Percentiles rank a stretch among this genome's conserved stretches.
Conservation (phyloP, 164 flowering plant species). For the Amborella trichopoda region DNA sequence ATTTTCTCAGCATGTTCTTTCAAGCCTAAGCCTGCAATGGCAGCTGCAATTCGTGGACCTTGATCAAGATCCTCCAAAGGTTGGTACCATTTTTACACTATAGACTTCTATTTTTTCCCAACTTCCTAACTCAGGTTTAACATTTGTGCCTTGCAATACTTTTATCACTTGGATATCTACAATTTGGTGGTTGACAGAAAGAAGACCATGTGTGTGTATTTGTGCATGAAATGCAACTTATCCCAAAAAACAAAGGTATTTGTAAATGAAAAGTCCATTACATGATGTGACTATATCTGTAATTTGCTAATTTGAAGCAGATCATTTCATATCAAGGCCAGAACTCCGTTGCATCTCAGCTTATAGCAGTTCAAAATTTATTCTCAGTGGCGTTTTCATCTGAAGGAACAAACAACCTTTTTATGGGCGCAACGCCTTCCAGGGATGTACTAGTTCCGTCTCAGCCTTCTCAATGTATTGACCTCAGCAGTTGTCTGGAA, state of each 20-base stretch:
- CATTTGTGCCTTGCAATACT: neutral
- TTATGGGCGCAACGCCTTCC: conserved; percentile 6
- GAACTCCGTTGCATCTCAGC: conserved; percentile 26
- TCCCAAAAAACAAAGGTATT: no score
- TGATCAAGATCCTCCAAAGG: conserved; percentile 89
- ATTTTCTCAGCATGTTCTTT: conserved; percentile 44
- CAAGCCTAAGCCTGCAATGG: conserved; percentile 35
- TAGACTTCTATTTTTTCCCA: neutral
- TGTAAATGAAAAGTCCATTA: no score
- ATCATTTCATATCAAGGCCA: conserved; percentile 31
- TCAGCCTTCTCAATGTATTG: conserved; percentile 38
- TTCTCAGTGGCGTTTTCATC: conserved; percentile 37
- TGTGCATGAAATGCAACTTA: no score
- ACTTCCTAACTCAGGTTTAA: neutral
- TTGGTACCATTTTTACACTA: conserved; percentile 15
- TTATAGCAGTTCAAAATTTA: conserved; percentile 39
- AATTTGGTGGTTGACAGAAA: neutral
- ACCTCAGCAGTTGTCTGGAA: conserved; percentile 62
- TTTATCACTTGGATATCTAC: neutral
- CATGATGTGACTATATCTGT: no score
- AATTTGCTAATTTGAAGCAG: conserved; percentile 41
- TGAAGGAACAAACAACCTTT: conserved; percentile 14
- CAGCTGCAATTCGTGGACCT: conserved; percentile 52
- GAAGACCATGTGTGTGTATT: neutral
- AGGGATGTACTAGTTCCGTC: conserved; percentile 14